Percentiles rank a stretch among this genome's conserved stretches.
These are phyloP conservation scores for Venturia nashicola DNA, from an alignment of 2,329 filamentous ascomycete species.

Conservation along the genomic window DNA sequence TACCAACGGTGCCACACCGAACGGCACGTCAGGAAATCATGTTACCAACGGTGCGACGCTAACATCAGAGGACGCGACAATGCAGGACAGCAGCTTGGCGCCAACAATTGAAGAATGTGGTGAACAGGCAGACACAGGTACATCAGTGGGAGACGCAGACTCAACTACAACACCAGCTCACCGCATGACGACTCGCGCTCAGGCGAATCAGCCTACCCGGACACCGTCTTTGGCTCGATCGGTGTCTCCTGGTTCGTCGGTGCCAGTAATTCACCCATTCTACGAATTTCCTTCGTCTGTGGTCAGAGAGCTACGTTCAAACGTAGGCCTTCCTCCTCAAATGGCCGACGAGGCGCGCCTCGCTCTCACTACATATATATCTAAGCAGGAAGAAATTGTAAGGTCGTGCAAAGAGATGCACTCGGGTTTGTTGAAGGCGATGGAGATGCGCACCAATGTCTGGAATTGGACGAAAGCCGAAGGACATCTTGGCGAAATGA, in stretches of 20 bases:
- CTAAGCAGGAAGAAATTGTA: conserved; percentile 77
- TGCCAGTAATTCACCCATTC: conserved; percentile 58
- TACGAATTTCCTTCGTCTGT: conserved; percentile 54
- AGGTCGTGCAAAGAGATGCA: conserved; percentile 57
- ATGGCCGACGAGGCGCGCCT: conserved; percentile 72
- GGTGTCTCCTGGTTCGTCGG: conserved; percentile 32
- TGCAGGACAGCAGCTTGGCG: background rate
- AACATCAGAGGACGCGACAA: conserved; percentile 11
- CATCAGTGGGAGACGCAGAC: conserved; percentile 20
- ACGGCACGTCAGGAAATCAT: background rate
- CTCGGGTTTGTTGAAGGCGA: conserved; percentile 58
- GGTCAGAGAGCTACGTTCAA: conserved; percentile 53
- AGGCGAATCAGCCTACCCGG: conserved; percentile 30
- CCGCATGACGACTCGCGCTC: conserved; percentile 43
- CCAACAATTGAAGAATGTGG: conserved; percentile 19
- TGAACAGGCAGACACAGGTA: background rate
- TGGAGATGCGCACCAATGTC: conserved; percentile 59
- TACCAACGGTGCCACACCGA: background rate
- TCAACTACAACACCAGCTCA: conserved; percentile 30
- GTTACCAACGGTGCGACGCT: conserved; percentile 8
- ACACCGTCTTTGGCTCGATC: conserved; percentile 20
- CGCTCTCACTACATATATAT: conserved; percentile 62
- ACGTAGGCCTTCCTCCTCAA: conserved; percentile 48
- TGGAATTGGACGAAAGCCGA: conserved; percentile 68
- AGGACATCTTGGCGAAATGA: conserved; percentile 66